These are phyloP conservation scores for Crithidia acanthocephali DNA, from an alignment of 208 protist species.

Conservation along the genomic window DNA sequence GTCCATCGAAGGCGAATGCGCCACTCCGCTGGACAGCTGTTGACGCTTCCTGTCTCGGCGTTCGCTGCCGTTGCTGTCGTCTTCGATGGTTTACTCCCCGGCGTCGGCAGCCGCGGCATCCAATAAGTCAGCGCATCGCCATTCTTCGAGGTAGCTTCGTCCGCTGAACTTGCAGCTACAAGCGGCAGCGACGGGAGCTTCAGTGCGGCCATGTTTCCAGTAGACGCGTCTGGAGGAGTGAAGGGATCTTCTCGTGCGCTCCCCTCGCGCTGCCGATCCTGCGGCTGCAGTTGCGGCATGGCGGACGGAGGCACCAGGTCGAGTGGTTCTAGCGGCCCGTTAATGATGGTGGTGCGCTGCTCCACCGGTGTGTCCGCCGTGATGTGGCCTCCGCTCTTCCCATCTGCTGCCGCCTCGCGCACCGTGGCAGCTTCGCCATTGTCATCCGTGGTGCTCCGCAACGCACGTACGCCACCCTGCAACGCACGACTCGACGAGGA, in stretches of 20 bases:
- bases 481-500: background rate
- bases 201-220: background rate
- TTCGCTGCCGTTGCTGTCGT: background rate
- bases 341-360: conserved; percentile 29
- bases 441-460: background rate
- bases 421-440: background rate
- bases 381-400: background rate
- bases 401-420: background rate
- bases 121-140: conserved; percentile 2
- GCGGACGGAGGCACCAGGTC: background rate
- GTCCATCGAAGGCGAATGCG: conserved; percentile 36
- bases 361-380: conserved; percentile 20
- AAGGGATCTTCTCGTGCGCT: no score
- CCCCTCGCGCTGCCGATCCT: background rate
- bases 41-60: background rate
- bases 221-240: no score
- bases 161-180: background rate
- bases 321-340: conserved; percentile 9
- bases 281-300: background rate
- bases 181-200: background rate
- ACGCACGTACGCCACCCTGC: background rate
- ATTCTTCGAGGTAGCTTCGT: background rate
- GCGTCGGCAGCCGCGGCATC: conserved; percentile 8
- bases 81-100: background rate
- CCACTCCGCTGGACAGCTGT: conserved; percentile 27